Evolutionary conservation across 163 green algal species (phyloP).

Genomic region (Scenedesmus sp.): DNA sequence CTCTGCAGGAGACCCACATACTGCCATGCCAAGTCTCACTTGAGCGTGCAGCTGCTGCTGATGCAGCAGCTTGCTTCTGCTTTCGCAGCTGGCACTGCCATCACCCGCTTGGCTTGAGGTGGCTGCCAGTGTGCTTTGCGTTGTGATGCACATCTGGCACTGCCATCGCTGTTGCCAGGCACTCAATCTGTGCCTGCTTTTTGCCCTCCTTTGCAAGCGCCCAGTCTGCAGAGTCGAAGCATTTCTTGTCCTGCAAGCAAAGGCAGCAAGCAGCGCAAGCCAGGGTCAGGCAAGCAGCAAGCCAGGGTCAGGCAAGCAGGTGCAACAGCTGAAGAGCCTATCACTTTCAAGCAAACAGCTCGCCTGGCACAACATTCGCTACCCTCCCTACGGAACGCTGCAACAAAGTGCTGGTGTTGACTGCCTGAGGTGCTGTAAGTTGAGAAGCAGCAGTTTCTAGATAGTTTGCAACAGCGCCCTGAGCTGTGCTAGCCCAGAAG

Average conservation of each 20-base stretch:
- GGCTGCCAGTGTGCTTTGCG: conserved; percentile 28
- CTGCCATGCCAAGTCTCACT: not conserved
- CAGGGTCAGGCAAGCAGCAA: not conserved
- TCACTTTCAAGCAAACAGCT: not conserved
- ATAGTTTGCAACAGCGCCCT: not conserved
- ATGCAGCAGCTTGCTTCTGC: not conserved
- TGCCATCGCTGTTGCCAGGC: not conserved
- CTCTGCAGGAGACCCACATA: too few species aligned
- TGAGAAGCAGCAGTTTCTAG: not conserved
- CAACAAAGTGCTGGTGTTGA: not conserved
- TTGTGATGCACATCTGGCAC: conserved; percentile 31
- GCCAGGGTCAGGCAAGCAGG: not conserved
- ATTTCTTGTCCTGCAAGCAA: conserved; percentile 32
- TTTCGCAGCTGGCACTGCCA: too few species aligned
- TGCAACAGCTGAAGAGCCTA: not conserved
- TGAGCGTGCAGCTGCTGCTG: not conserved
- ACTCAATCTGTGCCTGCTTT: conserved; percentile 14
- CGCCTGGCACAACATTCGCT: not conserved
- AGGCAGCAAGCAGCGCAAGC: not conserved
- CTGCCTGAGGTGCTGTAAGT: not conserved
- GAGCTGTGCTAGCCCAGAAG: not conserved
- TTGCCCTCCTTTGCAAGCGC: conserved; percentile 45
- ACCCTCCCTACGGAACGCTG: not conserved
- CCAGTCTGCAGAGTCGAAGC: conserved; percentile 46
- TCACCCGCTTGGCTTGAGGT: conserved; percentile 32